Evolutionary conservation across 2,329 filamentous ascomycete species (phyloP), one percentile per base, ranked within the genome.

Genomic region (Tolypocladium ophioglossoides): DNA sequence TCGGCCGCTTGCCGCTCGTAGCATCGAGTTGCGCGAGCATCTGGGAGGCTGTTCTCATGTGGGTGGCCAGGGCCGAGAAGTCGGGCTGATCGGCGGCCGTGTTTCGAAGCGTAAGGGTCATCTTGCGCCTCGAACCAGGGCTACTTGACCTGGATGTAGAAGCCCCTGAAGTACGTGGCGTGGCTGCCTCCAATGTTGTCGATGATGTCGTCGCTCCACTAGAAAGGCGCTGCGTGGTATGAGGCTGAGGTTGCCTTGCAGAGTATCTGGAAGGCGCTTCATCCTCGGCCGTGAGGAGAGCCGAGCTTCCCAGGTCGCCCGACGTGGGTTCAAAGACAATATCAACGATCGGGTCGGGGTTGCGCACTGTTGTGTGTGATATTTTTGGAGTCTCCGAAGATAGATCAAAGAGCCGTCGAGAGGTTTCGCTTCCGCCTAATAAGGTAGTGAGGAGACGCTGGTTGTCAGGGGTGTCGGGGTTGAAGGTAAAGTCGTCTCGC

Each of bases 1-100:
- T 87, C 1, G 89, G 89, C 37, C 89, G 78, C 70, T 92, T 94
- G 32, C 87, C 86, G 59, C 86, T 86, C 24, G 87, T 92, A 2
- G 86, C 82, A 56, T 94, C 88, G 11, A 94, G 77, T 63, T 94
- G 89, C 16, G 89, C 87, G 46, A 94, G 75, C 89, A 94, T 94
- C 68, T 91, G 87, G 16, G 89, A 89, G 4, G 89, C 89, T 4
- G 88, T 91, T 22, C 89, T 82, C 88, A 94, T 94, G 67, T 94
- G 89, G 14, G 88, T 91, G 14, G 89, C 89, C 35, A 94, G 72
- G 3, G 89, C 89, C 12, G 87, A 89, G 60, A 92, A 87, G 64
- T 94, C 89, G 1, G 87, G 85, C 65, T 90, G 87, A 55, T 91
- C 87, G 12, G 74, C 71, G 18, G 79, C 73, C 30, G 74, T 75